Percentiles rank a stretch among this genome's conserved stretches.
Conservation (phyloP, 495 filamentous ascomycete genomes). For the Penicillium verhagenii region DNA sequence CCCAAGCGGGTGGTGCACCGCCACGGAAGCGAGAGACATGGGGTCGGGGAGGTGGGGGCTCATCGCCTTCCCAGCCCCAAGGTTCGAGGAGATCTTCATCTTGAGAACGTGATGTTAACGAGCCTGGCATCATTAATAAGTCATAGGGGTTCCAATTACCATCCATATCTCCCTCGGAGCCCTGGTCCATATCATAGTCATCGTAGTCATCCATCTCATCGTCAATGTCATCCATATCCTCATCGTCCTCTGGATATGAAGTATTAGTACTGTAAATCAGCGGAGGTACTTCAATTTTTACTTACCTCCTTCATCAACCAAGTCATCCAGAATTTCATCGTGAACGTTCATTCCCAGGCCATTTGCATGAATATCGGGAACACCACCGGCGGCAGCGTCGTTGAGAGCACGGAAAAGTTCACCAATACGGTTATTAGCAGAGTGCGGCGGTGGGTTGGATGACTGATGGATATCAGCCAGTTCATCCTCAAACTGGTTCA, state of each 20-base stretch:
- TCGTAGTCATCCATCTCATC: conserved; percentile 52
- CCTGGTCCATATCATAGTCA: conserved; percentile 38
- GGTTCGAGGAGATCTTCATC: conserved; percentile 54
- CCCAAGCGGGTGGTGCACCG: conserved; percentile 37
- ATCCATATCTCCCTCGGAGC: conserved; percentile 45
- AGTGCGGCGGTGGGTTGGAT: conserved; percentile 52
- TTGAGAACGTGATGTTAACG: conserved; percentile 14
- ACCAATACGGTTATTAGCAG: conserved; percentile 56
- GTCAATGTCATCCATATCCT: conserved; percentile 53
- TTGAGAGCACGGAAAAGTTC: conserved; percentile 45
- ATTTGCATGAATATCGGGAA: conserved; percentile 37
- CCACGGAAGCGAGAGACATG: conserved; percentile 45
- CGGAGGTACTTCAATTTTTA: conserved; percentile 14
- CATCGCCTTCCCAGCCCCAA: conserved; percentile 57
- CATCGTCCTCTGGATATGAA: conserved; percentile 37
- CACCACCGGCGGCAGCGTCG: conserved; percentile 35
- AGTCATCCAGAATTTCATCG: conserved; percentile 62
- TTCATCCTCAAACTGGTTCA: conserved; percentile 48
- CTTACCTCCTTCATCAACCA: conserved; percentile 68
- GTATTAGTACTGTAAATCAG: background rate
- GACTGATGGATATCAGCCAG: conserved; percentile 66
- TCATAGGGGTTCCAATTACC: conserved; percentile 20
- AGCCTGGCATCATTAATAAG: background rate
- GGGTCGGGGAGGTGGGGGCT: conserved; percentile 40
- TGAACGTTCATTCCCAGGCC: conserved; percentile 40